Evolutionary conservation across 306 rosid genomes (phyloP), one percentile per base, ranked within the genome.

Genomic region (Rosa rugosa): DNA sequence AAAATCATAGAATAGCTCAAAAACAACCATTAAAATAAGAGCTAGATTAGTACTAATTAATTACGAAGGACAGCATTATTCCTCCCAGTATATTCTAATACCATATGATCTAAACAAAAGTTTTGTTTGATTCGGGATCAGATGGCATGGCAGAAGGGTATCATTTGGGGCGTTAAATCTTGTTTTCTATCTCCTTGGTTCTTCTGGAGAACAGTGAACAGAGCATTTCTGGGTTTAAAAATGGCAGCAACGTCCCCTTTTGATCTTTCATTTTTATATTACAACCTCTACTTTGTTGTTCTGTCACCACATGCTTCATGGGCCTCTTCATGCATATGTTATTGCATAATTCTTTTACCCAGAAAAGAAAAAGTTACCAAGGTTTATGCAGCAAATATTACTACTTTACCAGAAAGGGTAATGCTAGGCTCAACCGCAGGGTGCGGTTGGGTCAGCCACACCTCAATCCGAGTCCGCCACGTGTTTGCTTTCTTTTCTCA

Each of bases 51-150:
- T 7, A 40, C 5, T 53, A 18, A 34, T 27, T 31, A 63, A 13
- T 27, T 13, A 31, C n/a, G 16, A 12, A 1, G 60, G 44, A 79
- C 51, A 62, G 14, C 31, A 71, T 46, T 50, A 45, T 49, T 47
- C 70, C 27, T 57, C 20, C 20, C 50, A 42, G 71, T 69, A 78
- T 78, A 70, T 78, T 44, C 71, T 27, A 69, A 27, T 57, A 42
- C 47, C 71, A 31, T 20, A 45, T 59, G 57, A 42, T 56, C 5
- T 78, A 44, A 45, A 75, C 56, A 23, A 75, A 22, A 18, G 4
- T 2, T 57, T 62, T 47, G 45, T 72, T 71, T 63, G 57, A 62
- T 59, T 13, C n/a, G 45, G 56, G 60, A n/a, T 10, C 31, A 1
- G 31, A 53, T 67, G 68, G 65, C 65, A 59, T 2, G 36, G 9